Conservation (phyloP, 176 grass and related monocot genomes). For the Guadua angustifolia region DNA sequence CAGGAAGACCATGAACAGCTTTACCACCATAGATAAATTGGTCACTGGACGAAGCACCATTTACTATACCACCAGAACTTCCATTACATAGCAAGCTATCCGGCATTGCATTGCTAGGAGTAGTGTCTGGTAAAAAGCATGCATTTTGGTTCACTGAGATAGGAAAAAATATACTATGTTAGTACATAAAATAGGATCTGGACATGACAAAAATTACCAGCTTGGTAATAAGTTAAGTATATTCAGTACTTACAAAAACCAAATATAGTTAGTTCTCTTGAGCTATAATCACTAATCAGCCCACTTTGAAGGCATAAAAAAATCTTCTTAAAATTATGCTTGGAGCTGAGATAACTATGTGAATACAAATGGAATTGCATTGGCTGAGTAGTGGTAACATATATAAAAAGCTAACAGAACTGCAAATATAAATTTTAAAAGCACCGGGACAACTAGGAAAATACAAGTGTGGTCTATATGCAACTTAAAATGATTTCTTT, state of each 20-base stretch:
- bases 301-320: constrained; percentile 4
- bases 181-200: constrained; percentile 28
- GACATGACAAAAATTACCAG: neutral
- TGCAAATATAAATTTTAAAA: neutral
- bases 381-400: neutral
- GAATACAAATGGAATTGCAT: constrained; percentile 18
- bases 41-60: constrained; percentile 56
- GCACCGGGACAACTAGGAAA: neutral
- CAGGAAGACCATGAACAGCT: constrained; percentile 59
- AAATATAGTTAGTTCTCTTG: neutral
- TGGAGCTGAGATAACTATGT: constrained; percentile 25
- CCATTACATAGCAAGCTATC: constrained; percentile 80
- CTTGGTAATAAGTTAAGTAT: neutral
- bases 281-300: neutral
- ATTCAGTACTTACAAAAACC: constrained; percentile 10
- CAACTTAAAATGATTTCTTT: constrained; percentile 4
- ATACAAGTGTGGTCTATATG: neutral
- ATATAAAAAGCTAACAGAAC: neutral
- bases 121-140: constrained; percentile 60
- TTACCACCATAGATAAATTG: constrained; percentile 67
- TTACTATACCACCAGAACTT: constrained; percentile 60
- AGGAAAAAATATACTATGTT: constrained; percentile 34
- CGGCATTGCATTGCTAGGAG: constrained; percentile 54
- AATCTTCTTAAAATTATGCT: neutral
- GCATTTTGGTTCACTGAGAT: constrained; percentile 73